Evolutionary conservation across 2,329 filamentous ascomycete species (phyloP), one percentile per base, ranked within the genome.

Genomic region (Calonectria pteridis): DNA sequence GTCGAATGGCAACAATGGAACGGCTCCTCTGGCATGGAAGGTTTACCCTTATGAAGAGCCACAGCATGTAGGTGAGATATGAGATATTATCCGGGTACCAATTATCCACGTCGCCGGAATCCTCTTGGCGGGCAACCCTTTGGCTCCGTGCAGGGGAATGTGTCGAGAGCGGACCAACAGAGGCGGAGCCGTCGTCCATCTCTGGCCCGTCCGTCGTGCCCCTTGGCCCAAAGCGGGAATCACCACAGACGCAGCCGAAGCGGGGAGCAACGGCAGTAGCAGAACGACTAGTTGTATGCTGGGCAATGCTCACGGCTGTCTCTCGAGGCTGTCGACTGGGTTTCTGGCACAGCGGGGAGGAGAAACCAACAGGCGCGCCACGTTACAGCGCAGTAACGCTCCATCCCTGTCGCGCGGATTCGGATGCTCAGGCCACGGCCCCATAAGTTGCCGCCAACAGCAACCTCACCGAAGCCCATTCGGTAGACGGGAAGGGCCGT

Each of bases 371-470:
- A n/a, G 35, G 59, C 16, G 35, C 23, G 37, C 59, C 59, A 64
- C 59, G 59, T 64, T 64, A 64, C 59, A 31, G 14, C 59, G 40
- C 59, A 29, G 40, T 31, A 46, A 33, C 26, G 11, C 16, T 40
- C 3, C 1, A 37, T 37, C 59, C 59, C 59, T n/a, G 59, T 33
- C 28, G 37, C 59, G 59, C 40, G 59, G 59, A 23, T 9, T 49
- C 40, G 55, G 55, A 9, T 62, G 55, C 26, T 64, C 40, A 64
- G 59, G 37, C 59, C 59, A 64, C 49, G 55, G 55, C 35, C 55
- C 55, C 55, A 62, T 62, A 62, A 62, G 33, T 62, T 62, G 33
- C 55, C 55, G n/a, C 55, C 55, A 62, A 40, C 33, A 62, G 55
- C 50, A 28, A 40, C 35, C 31, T 26, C 33, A 16, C 55, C 55